Base-by-base conservation (phyloP, 1,284 basidiomycete genomes). In the Cutaneotrichosporon cavernicola region DNA sequence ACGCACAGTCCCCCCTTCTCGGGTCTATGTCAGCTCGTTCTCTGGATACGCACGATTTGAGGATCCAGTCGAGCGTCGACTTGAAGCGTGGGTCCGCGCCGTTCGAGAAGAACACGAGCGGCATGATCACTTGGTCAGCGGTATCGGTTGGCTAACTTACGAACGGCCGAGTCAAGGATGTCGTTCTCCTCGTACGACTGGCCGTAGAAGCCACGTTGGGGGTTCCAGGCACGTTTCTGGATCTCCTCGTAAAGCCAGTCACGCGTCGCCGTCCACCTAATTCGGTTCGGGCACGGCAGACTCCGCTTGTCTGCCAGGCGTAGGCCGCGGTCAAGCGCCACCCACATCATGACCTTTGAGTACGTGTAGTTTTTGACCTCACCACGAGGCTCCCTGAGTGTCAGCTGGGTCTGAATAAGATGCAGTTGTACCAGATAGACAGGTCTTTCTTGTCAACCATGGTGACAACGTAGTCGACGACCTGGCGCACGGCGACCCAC, bases 311-410 rank as follows among this genome's bases (percentile, higher is more conserved):
- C 92, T 3, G 91, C 90, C 21, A 97, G 84, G 16, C 93, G 89
- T 5, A 97, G 84, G 3, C 92, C 91, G 82, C 92, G 84, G 73
- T 97, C 93, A 64, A 97, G 87, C 0, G 93, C 93, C 55, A 97
- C 92, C 90, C 91, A 93, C 75, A 93, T 85, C 92, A 95, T 93
- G 60, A 93, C 88, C 85, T 94, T 94, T 51, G 89, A 91, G 79
- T 94, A 94, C 85, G 91, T 72, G 47, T 95, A 97, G 76, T 96
- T 87, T 65, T 90, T 86, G 76, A 89, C 85, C 73, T 87, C 86
- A 65, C 89, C 88, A 64, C 92, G 84, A 14, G 93, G 91, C 81
- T 94, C 91, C 91, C 90, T 91, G 71, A 1, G 21, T 2, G 40
- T 57, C 40, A 57, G 53, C 2, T n/a, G 7, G 40, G 14, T n/a